Base-by-base conservation (phyloP, 2,329 filamentous ascomycete species). In the Beauveria bassiana region DNA sequence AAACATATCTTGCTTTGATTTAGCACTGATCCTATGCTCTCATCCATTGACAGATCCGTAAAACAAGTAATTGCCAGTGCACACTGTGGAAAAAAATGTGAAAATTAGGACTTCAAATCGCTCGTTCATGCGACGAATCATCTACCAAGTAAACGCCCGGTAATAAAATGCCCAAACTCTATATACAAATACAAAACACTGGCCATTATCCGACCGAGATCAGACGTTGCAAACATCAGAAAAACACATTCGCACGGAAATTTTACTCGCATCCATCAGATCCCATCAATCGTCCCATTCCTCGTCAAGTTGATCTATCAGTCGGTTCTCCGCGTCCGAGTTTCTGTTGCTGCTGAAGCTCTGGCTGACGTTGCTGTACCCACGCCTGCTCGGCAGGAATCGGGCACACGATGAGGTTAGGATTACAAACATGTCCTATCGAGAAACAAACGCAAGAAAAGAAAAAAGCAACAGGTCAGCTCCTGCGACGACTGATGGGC, bases 281-380 rank as follows among this genome's bases (percentile, higher is more conserved):
- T 22, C 24, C 45, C 5, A 20, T 61, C 69, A 87, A 65, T 96
- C 93, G 68, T 97, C 93, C 93, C 93, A 98, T 72, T 97, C 93
- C 73, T 98, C 93, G 70, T 98, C 95, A 63, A 97, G 80, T 74
- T 97, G 91, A 73, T 98, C 93, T 72, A 99, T 98, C 68, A 98
- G 77, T 65, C 92, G 80, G 74, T 98, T 97, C 76, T 98, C 95
- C 61, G 92, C 93, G 63, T 97, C 93, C 61, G 80, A 73, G 69
- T 78, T 78, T 67, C 79, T 72, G 64, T 77, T 74, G 45, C 79
- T 77, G 65, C 73, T 80, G 12, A 81, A 77, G 53, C 81, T 83
- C 16, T 79, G 75, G 43, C 81, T 82, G 26, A 93, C 77, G 47
- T 86, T 79, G 62, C 80, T 84, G 72, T 93, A 93, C 10, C 89